Conservation (phyloP, 108 stramenopile genomes). For the Craspedostauros australis region DNA sequence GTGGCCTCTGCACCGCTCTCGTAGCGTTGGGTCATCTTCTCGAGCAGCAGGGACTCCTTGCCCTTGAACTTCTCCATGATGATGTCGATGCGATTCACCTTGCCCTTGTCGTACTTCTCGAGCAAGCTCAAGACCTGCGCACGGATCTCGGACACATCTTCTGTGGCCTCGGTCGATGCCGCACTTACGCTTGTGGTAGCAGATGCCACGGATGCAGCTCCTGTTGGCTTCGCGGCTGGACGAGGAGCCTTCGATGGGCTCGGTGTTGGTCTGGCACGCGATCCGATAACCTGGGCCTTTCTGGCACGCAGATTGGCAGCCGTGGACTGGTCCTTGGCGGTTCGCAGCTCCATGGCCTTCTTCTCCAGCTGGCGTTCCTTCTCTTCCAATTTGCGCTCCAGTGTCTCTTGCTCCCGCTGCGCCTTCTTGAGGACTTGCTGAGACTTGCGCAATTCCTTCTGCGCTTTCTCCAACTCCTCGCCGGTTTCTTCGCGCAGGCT, state of each 20-base stretch:
- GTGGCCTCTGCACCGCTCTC: slow-evolving; percentile 26
- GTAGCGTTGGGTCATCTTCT: slow-evolving; percentile 83
- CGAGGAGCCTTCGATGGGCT: slow-evolving; percentile 1
- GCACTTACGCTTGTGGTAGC: slow-evolving; percentile 8
- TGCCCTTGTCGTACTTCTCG: slow-evolving; percentile 71
- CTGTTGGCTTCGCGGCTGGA: slow-evolving; percentile 4
- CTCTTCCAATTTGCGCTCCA: slow-evolving; percentile 53
- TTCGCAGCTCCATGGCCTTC: slow-evolving; percentile 55
- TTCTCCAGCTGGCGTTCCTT: slow-evolving; percentile 66
- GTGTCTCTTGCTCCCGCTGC: slow-evolving; percentile 46
- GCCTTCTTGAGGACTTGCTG: slow-evolving; percentile 45
- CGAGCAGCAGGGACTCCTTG: slow-evolving; percentile 67
- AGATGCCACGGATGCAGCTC: slow-evolving; percentile 9
- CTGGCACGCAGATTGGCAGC: slow-evolving; percentile 56
- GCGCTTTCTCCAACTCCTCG: slow-evolving; percentile 60
- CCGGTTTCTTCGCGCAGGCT: slow-evolving; percentile 57
- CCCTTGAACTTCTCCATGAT: slow-evolving; percentile 89
- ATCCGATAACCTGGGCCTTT: slow-evolving; percentile 46
- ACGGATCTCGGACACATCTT: slow-evolving; percentile 51
- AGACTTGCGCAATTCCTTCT: slow-evolving; percentile 44
- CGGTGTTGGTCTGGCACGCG: slow-evolving; percentile 19
- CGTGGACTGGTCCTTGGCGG: slow-evolving; percentile 52
- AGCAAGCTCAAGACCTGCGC: slow-evolving; percentile 60
- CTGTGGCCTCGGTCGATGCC: slow-evolving; percentile 14
- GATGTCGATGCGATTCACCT: slow-evolving; percentile 77